These are phyloP conservation scores for Sporodiniella umbellata DNA, from an alignment of 371 early-diverging fungal genomes.

Conservation along the genomic window DNA sequence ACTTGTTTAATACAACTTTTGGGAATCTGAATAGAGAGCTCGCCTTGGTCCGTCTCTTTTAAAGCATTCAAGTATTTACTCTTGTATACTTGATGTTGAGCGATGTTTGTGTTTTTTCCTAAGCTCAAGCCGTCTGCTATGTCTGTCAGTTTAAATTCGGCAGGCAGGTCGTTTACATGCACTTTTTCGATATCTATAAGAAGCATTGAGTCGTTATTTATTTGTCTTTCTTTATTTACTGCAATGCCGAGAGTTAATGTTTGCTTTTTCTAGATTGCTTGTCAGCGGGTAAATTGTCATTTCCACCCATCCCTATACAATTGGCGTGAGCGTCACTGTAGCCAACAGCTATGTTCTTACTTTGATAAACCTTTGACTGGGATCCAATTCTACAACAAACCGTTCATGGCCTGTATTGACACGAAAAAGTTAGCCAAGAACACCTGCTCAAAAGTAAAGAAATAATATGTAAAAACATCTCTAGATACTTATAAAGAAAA, in stretches of 20 bases:
- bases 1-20: constrained; percentile 41
- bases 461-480: constrained; percentile 5
- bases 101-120: constrained; percentile 45
- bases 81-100: constrained; percentile 58
- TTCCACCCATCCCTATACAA: constrained; percentile 64
- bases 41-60: constrained; percentile 66
- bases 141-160: constrained; percentile 52
- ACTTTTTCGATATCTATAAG: constrained; percentile 54
- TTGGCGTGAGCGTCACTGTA: too few species aligned
- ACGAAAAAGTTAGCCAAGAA: constrained; percentile 4
- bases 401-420: constrained; percentile 51
- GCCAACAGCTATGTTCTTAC: too few species aligned
- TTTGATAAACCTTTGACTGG: constrained; percentile 37
- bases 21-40: constrained; percentile 62
- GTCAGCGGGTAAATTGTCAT: constrained; percentile 55
- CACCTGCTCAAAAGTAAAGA: too few species aligned
- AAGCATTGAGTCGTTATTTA: neutral
- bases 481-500: constrained; percentile 47
- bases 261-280: constrained; percentile 41
- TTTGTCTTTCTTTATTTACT: constrained; percentile 34
- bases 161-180: constrained; percentile 51
- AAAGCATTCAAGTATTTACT: constrained; percentile 56
- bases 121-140: constrained; percentile 49
- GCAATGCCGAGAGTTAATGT: constrained; percentile 63
- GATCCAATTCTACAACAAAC: constrained; percentile 50